These are phyloP conservation scores for Backusella morwellensis DNA, from an alignment of 192 early-diverging fungal species.

Conservation along the genomic window DNA sequence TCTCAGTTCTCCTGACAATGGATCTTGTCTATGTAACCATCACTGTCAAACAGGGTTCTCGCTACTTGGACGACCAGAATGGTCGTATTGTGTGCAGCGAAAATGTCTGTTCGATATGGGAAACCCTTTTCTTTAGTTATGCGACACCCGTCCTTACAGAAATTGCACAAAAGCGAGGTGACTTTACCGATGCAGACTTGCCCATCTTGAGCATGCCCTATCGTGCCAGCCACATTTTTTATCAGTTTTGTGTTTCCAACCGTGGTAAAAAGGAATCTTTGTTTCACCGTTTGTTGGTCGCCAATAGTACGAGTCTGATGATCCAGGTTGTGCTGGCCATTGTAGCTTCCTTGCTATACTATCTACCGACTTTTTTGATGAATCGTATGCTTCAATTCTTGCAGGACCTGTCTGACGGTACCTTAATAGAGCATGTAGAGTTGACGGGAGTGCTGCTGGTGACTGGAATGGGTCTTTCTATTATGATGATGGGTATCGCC, in stretches of 20 bases:
- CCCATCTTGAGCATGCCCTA: constrained; percentile 6
- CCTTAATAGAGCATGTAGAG: neutral
- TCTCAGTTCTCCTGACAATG: neutral
- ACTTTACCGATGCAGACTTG: constrained; percentile 63
- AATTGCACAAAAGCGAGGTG: constrained; percentile 79
- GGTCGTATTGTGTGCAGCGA: neutral
- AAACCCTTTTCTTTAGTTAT: constrained; percentile 38
- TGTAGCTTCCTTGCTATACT: neutral
- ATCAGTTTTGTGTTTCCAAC: constrained; percentile 20
- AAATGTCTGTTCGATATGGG: constrained; percentile 27
- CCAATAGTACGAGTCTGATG: neutral
- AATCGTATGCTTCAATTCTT: constrained; percentile 29
- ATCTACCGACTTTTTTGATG: constrained; percentile 28
- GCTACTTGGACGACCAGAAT: constrained; percentile 8
- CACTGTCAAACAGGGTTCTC: constrained; percentile 13
- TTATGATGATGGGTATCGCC: constrained; percentile 43
- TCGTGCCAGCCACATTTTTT: constrained; percentile 31
- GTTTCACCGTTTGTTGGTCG: neutral
- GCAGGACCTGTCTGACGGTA: neutral
- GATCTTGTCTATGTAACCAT: constrained; percentile 22
- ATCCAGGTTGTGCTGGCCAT: neutral
- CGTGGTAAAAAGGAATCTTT: neutral
- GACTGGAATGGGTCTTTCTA: constrained; percentile 47
- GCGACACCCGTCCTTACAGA: constrained; percentile 30
- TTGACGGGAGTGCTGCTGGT: constrained; percentile 61